These are phyloP conservation scores for Taphrina flavorubra DNA, from an alignment of 1,139 yeast species.

Conservation along the genomic window DNA sequence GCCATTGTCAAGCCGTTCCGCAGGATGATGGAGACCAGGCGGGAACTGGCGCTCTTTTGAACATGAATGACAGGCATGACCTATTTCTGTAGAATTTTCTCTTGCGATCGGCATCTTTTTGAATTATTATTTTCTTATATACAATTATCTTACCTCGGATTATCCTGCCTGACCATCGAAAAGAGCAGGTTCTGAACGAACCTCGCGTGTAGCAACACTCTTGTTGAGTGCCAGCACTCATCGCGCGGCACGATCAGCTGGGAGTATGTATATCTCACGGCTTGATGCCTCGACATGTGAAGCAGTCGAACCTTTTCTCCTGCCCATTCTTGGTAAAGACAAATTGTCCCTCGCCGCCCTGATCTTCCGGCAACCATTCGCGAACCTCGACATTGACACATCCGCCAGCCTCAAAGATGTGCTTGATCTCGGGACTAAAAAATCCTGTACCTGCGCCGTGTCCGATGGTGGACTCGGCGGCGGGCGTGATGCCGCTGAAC, in stretches of 20 bases:
- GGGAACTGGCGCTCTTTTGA: conserved; percentile 10
- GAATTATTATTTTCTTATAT: too few relatives aligned
- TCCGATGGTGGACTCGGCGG: conserved; percentile 14
- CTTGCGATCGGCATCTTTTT: not conserved
- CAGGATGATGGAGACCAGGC: conserved; percentile 5
- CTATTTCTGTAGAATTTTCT: too few relatives aligned
- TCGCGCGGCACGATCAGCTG: not conserved
- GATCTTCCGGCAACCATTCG: conserved; percentile 9
- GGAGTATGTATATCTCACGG: not conserved
- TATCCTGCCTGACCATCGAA: too few relatives aligned
- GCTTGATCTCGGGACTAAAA: conserved; percentile 1
- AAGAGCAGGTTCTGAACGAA: too few relatives aligned
- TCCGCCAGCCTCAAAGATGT: conserved; percentile 17
- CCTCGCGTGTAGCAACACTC: too few relatives aligned
- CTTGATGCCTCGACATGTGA: conserved; percentile 30
- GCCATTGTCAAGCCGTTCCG: not conserved
- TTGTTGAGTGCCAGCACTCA: too few relatives aligned
- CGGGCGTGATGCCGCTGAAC: conserved; percentile 6
- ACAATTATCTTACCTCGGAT: too few relatives aligned
- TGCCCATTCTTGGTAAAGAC: conserved; percentile 2
- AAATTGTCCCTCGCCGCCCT: conserved; percentile 21
- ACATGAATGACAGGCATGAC: too few relatives aligned
- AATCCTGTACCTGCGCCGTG: conserved; percentile 27
- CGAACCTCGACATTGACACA: conserved; percentile 28
- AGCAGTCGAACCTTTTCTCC: conserved; percentile 15